These are phyloP conservation scores for Globisporangium middletonii DNA, from an alignment of 352 stramenopile species.

Conservation along the genomic window DNA sequence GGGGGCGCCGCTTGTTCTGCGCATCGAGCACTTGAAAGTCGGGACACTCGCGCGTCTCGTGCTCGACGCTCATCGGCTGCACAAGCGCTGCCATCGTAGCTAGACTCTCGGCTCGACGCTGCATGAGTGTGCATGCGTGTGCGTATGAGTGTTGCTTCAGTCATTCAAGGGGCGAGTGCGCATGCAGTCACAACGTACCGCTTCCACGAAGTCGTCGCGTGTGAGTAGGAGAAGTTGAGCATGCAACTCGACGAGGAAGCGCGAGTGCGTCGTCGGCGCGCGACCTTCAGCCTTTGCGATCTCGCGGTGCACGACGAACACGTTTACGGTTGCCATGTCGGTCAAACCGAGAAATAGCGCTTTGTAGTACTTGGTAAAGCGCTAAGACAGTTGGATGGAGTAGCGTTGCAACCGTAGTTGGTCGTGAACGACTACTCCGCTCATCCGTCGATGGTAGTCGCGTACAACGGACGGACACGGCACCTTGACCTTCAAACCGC, in stretches of 20 bases:
- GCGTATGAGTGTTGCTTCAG: no score
- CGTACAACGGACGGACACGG: not conserved
- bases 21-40: no score
- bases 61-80: no score
- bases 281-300: not conserved
- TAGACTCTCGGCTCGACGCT: no score
- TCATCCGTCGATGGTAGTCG: not conserved
- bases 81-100: no score
- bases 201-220: not conserved
- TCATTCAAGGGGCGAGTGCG: no score
- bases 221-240: not conserved
- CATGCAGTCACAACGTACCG: no score
- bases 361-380: not conserved
- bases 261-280: not conserved
- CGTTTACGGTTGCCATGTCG: not conserved
- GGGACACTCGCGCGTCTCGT: no score
- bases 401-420: not conserved
- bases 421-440: not conserved
- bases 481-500: not conserved
- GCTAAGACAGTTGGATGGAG: not conserved
- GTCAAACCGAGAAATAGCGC: not conserved
- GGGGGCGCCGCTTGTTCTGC: not conserved
- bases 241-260: not conserved
- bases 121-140: no score
- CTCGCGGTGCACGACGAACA: not conserved